Evolutionary conservation across 2,329 filamentous ascomycete species (phyloP).

Genomic region (Pseudogymnoascus sp.): DNA sequence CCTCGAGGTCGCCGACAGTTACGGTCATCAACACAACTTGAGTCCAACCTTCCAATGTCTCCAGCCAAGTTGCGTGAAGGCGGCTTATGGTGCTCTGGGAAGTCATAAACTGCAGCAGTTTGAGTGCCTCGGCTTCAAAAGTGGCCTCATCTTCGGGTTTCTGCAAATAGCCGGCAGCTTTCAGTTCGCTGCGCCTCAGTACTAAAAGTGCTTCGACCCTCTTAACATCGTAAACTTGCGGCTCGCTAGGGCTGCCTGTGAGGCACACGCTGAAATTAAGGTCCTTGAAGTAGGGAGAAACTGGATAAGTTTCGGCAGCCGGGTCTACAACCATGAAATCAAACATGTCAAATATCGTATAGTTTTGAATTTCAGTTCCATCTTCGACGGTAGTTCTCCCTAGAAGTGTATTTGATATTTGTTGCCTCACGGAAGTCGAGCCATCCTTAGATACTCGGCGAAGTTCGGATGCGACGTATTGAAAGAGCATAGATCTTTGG

Average conservation of each 20-base stretch:
- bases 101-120: conserved; percentile 53
- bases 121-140: conserved; percentile 51
- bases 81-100: conserved; percentile 58
- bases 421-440: conserved; percentile 62
- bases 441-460: conserved; percentile 66
- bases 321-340: conserved; percentile 69
- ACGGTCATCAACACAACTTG: conserved; percentile 79
- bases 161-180: conserved; percentile 42
- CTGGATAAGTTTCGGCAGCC: conserved; percentile 40
- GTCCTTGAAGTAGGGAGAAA: conserved; percentile 54
- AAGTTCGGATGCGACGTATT: conserved; percentile 81
- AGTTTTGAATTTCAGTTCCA: conserved; percentile 58
- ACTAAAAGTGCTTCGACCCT: conserved; percentile 68
- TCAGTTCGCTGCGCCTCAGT: conserved; percentile 58
- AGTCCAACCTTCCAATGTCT: conserved; percentile 74
- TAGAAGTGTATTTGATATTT: conserved; percentile 66
- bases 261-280: conserved; percentile 61
- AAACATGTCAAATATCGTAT: conserved; percentile 83
- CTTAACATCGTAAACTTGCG: conserved; percentile 58
- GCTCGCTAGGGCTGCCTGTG: conserved; percentile 50
- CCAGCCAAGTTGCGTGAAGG: conserved; percentile 45
- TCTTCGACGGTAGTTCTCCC: conserved; percentile 64
- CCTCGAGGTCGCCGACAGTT: conserved; percentile 72
- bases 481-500: conserved; percentile 68
- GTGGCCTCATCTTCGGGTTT: conserved; percentile 41